Percentiles rank a stretch among this genome's conserved stretches.
Evolutionary conservation across 345 rosid species (phyloP).

Genomic region (Bruguiera parviflora): DNA sequence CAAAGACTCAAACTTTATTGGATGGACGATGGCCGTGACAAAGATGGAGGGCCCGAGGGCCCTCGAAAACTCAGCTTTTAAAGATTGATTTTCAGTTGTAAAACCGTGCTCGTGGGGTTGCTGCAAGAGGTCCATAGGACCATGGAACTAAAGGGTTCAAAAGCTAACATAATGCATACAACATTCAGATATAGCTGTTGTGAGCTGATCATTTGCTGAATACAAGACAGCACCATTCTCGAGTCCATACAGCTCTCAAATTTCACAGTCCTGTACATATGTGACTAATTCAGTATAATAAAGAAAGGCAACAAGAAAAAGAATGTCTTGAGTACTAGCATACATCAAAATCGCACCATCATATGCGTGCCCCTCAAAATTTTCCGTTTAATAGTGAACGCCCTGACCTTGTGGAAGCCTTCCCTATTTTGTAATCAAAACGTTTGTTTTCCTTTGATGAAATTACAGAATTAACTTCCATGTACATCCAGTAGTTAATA

Average conservation of each 20-base stretch:
- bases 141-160: slow-evolving; percentile 36
- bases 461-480: background rate
- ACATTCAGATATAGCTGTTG: slow-evolving; percentile 26
- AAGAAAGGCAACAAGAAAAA: background rate
- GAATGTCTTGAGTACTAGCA: slow-evolving; percentile 5
- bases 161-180: slow-evolving; percentile 40
- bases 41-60: slow-evolving; percentile 52
- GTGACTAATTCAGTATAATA: slow-evolving; percentile 2
- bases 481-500: too few species aligned
- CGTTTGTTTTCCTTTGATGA: background rate
- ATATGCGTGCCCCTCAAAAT: background rate
- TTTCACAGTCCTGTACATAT: slow-evolving; percentile 23
- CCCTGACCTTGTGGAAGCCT: background rate
- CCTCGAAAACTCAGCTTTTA: slow-evolving; percentile 36
- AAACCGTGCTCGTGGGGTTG: slow-evolving; percentile 44
- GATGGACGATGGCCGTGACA: slow-evolving; percentile 24
- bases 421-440: background rate
- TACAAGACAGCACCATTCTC: slow-evolving; percentile 41
- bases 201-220: slow-evolving; percentile 39
- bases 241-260: slow-evolving; percentile 22
- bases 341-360: background rate
- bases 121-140: slow-evolving; percentile 31
- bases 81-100: slow-evolving; percentile 29
- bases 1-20: slow-evolving; percentile 34
- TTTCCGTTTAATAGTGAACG: background rate